These are phyloP conservation scores for Spencermartinsiella ligniputridi DNA, from an alignment of 1,139 yeast genomes.

Conservation along the genomic window DNA sequence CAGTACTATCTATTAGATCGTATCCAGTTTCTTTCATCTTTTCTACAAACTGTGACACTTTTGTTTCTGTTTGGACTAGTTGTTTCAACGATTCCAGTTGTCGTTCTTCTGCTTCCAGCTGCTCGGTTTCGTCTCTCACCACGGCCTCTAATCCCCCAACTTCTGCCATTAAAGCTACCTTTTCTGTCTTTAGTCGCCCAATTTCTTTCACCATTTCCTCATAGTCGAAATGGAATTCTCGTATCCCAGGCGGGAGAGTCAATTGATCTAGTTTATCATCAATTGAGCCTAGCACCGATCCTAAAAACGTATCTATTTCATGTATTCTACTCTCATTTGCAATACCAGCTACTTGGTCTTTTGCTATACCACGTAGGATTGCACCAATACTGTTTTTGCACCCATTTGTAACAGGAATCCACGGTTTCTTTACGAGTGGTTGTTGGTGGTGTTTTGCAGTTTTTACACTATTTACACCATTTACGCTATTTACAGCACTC, in stretches of 20 bases:
- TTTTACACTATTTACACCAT: no score
- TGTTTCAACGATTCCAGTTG: neutral
- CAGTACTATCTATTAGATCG: no score
- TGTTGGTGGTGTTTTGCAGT: no score
- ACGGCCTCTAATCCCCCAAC: neutral
- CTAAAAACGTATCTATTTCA: neutral
- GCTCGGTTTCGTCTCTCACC: neutral
- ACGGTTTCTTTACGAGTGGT: neutral
- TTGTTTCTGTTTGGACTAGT: neutral
- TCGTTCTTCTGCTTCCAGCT: neutral
- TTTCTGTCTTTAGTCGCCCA: slow-evolving; percentile 10
- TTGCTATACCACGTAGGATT: neutral
- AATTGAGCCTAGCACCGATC: slow-evolving; percentile 1
- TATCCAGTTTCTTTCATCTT: no score
- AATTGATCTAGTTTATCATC: slow-evolving; percentile 11
- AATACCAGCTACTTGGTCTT: slow-evolving; percentile 2
- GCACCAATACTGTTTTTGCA: neutral
- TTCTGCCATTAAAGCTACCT: neutral
- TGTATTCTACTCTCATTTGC: neutral
- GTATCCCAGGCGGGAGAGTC: slow-evolving; percentile 22
- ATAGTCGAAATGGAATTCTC: slow-evolving; percentile 19
- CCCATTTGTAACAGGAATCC: neutral
- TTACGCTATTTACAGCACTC: no score
- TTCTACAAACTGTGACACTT: no score
- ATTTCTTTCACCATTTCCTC: slow-evolving; percentile 18